Percentiles rank a stretch among this genome's conserved stretches.
phyloP scores from a whole-genome alignment of 371 early-diverging fungal genomes.

The Mortierella sp. region DNA sequence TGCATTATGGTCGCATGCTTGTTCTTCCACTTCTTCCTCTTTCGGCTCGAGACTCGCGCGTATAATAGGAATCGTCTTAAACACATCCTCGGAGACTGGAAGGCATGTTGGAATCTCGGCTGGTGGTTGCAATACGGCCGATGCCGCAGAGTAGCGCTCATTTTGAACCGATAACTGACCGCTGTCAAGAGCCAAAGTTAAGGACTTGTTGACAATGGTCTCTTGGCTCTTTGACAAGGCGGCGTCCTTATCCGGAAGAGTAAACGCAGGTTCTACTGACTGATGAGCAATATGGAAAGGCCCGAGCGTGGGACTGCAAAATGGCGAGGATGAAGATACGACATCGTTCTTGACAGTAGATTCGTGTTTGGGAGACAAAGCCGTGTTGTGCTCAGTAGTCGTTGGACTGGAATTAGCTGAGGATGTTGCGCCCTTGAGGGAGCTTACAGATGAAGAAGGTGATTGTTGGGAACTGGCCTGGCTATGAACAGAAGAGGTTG shows the following conservation, averaged over 20 bases:
- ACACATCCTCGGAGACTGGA: no score
- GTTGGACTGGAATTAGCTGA: not conserved
- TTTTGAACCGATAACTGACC: not conserved
- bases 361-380: not conserved
- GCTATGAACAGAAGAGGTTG: not conserved
- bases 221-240: not conserved
- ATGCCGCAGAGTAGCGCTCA: not conserved
- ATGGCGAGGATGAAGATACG: conserved; percentile 8
- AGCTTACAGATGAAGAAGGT: not conserved
- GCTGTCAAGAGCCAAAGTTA: not conserved
- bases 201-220: no score
- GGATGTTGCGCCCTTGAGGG: no score
- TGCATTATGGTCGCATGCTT: not conserved
- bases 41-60: not conserved
- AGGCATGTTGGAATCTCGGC: conserved; percentile 20
- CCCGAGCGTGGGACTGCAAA: conserved; percentile 38
- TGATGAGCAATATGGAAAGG: conserved; percentile 30
- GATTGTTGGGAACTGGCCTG: not conserved
- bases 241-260: not conserved
- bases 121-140: conserved; percentile 15
- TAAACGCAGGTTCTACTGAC: not conserved
- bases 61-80: no score
- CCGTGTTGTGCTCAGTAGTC: not conserved
- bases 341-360: no score
- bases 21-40: not conserved